Conservation (phyloP, 192 early-diverging fungal genomes). For the Geranomyces michiganensis region DNA sequence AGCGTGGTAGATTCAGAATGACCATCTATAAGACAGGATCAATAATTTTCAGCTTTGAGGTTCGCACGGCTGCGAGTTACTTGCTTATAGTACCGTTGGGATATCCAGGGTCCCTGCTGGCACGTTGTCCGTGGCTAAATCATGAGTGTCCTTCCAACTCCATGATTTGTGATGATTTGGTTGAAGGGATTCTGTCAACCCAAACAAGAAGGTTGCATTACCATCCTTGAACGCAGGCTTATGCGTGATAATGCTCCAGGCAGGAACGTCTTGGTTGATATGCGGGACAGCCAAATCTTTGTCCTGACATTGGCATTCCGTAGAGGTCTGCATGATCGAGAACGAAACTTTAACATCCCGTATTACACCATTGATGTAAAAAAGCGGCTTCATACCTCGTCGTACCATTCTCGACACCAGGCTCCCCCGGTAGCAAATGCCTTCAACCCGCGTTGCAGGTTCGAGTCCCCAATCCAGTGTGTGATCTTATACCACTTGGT, state of each 20-base stretch:
- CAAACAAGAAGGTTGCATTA: neutral
- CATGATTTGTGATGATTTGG: neutral
- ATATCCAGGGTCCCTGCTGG: too few relatives aligned
- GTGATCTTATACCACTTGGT: neutral
- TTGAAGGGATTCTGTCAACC: neutral
- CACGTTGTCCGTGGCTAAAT: neutral
- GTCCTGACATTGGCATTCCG: slow-evolving; percentile 30
- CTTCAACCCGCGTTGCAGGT: slow-evolving; percentile 19
- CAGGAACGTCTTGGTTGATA: neutral
- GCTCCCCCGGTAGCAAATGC: slow-evolving; percentile 16
- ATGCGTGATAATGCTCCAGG: neutral
- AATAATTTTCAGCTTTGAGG: too few relatives aligned
- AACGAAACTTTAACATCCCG: neutral
- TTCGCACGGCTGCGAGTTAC: too few relatives aligned
- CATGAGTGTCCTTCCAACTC: slow-evolving; percentile 6
- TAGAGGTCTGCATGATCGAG: neutral
- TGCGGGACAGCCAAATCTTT: slow-evolving; percentile 6
- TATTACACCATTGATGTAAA: neutral
- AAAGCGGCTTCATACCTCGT: slow-evolving; percentile 17
- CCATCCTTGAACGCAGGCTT: neutral
- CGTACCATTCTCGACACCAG: slow-evolving; percentile 30
- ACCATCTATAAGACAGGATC: slow-evolving; percentile 9
- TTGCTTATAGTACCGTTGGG: too few relatives aligned
- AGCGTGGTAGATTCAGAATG: slow-evolving; percentile 2
- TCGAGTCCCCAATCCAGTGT: slow-evolving; percentile 18